These are phyloP conservation scores for Clavispora santaluciae DNA, from an alignment of 805 yeast species.

Conservation along the genomic window DNA sequence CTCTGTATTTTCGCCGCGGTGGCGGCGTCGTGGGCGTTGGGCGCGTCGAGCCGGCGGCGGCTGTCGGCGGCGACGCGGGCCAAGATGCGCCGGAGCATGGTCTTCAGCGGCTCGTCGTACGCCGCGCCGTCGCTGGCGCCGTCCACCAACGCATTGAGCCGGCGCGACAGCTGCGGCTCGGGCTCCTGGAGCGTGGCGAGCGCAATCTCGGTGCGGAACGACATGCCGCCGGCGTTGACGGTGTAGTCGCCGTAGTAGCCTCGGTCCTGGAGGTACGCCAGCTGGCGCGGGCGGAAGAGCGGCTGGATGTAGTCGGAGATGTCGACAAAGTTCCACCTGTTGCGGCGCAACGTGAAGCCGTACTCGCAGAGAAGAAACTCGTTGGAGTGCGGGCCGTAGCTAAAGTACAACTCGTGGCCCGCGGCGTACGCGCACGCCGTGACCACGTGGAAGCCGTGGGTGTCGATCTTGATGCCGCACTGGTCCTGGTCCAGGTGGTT, in stretches of 20 bases:
- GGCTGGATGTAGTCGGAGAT: conserved; percentile 41
- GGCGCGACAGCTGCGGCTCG: conserved; percentile 25
- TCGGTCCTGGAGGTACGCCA: conserved; percentile 41
- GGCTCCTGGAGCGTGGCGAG: conserved; percentile 50
- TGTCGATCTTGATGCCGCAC: conserved; percentile 45
- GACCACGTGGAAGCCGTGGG: conserved; percentile 50
- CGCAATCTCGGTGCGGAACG: conserved; percentile 75
- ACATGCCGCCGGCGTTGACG: conserved; percentile 43
- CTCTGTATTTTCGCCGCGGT: conserved; percentile 15
- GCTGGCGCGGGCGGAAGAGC: conserved; percentile 33
- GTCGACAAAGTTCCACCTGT: conserved; percentile 70
- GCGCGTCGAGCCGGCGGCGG: conserved; percentile 16
- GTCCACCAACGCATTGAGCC: conserved; percentile 34
- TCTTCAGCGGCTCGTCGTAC: conserved; percentile 28
- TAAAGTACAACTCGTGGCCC: conserved; percentile 59
- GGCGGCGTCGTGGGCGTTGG: conserved; percentile 12
- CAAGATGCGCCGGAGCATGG: conserved; percentile 30
- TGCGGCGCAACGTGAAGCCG: conserved; percentile 62
- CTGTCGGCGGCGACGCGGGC: conserved; percentile 21
- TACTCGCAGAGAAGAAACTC: conserved; percentile 80
- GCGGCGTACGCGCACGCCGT: conserved; percentile 23
- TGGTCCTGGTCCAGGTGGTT: conserved; percentile 63
- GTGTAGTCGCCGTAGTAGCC: conserved; percentile 78
- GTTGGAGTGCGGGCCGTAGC: conserved; percentile 88
- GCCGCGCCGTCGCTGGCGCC: conserved; percentile 47